A percentile compares a stretch with the other conserved stretches of the same genome.
Conservation (phyloP, 1,139 yeast species). For the Candida albicans region DNA sequence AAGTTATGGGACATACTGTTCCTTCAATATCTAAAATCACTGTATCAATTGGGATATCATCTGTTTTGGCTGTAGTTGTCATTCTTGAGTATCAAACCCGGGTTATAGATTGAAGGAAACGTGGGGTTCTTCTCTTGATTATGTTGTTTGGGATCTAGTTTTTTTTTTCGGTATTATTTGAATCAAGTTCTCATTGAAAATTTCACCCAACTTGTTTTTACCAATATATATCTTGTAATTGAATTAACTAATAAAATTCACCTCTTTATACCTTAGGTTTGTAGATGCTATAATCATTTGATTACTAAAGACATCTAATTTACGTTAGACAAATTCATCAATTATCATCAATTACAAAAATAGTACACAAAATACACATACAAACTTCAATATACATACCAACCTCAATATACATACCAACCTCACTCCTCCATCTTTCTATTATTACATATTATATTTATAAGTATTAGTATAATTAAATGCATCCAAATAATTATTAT, state of each 20-base stretch:
- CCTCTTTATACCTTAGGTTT: too few species aligned
- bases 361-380: too few species aligned
- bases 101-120: not conserved
- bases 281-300: not conserved
- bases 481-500: constrained; percentile 18
- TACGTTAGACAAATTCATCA: not conserved
- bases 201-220: too few species aligned
- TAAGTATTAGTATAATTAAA: constrained; percentile 19
- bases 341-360: constrained; percentile 12
- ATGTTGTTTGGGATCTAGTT: too few species aligned
- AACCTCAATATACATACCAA: constrained; percentile 17
- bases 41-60: constrained; percentile 13
- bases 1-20: constrained; percentile 85
- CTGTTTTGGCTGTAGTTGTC: not conserved
- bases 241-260: too few species aligned
- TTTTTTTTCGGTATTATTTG: too few species aligned
- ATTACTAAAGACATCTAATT: not conserved
- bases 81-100: not conserved
- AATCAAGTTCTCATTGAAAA: too few species aligned
- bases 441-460: constrained; percentile 15
- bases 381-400: constrained; percentile 18
- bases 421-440: too few species aligned
- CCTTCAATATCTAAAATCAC: constrained; percentile 82
- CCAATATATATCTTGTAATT: too few species aligned
- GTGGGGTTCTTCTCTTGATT: not conserved